Evolutionary conservation across 148 eudicot genomes (phyloP), one percentile per base, ranked within the genome.

Genomic region (Chenopodium formosanum): DNA sequence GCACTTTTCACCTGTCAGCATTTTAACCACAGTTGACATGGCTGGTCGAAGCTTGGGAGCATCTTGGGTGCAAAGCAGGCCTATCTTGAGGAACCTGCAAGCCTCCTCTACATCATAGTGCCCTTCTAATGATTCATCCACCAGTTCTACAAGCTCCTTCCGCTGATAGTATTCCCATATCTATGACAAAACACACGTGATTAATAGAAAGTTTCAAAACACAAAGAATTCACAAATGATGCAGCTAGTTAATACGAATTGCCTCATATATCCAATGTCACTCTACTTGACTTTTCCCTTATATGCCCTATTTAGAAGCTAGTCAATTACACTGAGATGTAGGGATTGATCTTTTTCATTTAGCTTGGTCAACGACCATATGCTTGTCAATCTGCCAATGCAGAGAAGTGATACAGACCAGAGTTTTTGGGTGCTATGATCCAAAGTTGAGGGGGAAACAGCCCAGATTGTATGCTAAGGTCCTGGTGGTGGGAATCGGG

Each of bases 41-140:
- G 77, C 29, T 37, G 90, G 91, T 9, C 91, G 86, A 9, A 86
- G 90, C 77, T 82, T 89, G 17, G 90, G 87, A 64, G 81, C 76
- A 65, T 87, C 90, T 84, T 89, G 91, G n/a, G 89, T 86, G 86
- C 91, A 89, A 1, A 89, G 87, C 71, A 89, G 91, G 53, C 85
- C 87, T 34, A 89, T 83, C 58, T 87, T 89, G 4, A 89, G 81
- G 80, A 77, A 87, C 22, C 65, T 86, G 77, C 86, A 87, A 48
- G 90, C 90, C 52, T 87, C 90, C 66, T 84, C 87, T 4, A 72
- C 81, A 46, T 89, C 86, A 64, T 80, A 87, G 75, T 78, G 50
- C 5, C 88, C 89, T 1, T 84, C 84, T 63, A 89, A 37, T 27
- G 85, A 53, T 12, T 81, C 67, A 29, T 89, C 91, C 20, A 89